A percentile compares a stretch with the other conserved stretches of the same genome.
phyloP scores from a whole-genome alignment of 441 rosid species.

The Melianthus villosus region DNA sequence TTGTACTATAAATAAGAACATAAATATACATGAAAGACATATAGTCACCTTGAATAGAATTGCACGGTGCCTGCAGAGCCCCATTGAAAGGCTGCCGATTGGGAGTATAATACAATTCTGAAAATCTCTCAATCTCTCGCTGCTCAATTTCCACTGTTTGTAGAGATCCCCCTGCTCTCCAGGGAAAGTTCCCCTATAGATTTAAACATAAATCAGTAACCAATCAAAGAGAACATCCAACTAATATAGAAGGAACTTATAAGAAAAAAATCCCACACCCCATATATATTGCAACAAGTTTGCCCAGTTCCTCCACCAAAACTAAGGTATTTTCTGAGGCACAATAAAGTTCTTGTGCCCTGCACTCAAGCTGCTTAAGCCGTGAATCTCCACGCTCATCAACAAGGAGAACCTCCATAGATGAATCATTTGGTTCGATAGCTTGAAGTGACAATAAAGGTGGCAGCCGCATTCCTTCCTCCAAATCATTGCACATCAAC shows the following conservation, averaged over 20 bases:
- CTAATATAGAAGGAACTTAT: too few species aligned
- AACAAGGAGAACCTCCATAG: slow-evolving; percentile 16
- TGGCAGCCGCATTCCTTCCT: slow-evolving; percentile 19
- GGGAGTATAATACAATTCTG: slow-evolving; percentile 24
- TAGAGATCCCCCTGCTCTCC: slow-evolving; percentile 17
- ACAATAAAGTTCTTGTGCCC: slow-evolving; percentile 14
- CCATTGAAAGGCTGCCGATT: slow-evolving; percentile 27
- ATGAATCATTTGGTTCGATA: slow-evolving; percentile 18
- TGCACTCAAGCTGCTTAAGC: slow-evolving; percentile 18
- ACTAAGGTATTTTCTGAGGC: slow-evolving; percentile 15
- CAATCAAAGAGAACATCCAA: too few species aligned
- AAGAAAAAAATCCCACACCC: slow-evolving; percentile 17
- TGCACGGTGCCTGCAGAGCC: slow-evolving; percentile 28
- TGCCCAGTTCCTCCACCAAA: slow-evolving; percentile 17
- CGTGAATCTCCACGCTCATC: slow-evolving; percentile 17
- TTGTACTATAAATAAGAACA: not conserved
- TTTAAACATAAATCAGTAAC: not conserved
- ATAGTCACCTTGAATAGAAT: slow-evolving; percentile 25
- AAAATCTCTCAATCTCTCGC: slow-evolving; percentile 13
- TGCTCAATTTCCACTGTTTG: slow-evolving; percentile 16
- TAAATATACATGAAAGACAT: slow-evolving; percentile 2
- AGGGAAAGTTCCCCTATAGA: slow-evolving; percentile 17
- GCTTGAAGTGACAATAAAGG: slow-evolving; percentile 20
- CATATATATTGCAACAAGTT: slow-evolving; percentile 19
- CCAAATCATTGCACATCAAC: slow-evolving; percentile 20